Evolutionary conservation across 83 land plant genomes (phyloP).

Genomic region (Picea abies): DNA sequence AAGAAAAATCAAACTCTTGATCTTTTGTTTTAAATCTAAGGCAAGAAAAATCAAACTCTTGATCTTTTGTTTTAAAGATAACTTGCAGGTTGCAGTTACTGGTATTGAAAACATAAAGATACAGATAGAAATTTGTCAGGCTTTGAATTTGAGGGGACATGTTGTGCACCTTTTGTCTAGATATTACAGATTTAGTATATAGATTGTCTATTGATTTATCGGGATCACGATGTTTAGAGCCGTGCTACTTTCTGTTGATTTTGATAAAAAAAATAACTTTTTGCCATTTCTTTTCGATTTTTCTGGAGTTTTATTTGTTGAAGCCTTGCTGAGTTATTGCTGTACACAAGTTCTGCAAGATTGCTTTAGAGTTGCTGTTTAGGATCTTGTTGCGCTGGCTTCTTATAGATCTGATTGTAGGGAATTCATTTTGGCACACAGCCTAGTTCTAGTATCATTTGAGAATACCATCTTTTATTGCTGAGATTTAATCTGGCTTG

Average conservation of each 20-base stretch:
- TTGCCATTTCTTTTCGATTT: no score
- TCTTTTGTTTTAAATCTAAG: background rate
- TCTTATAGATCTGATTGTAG: background rate
- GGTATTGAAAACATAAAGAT: no score
- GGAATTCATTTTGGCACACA: background rate
- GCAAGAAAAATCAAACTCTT: slow-evolving; percentile 5
- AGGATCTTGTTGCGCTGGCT: background rate
- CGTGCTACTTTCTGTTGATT: no score
- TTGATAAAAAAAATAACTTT: no score
- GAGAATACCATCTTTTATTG: no score
- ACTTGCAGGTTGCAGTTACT: no score
- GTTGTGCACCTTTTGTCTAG: background rate
- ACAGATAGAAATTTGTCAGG: no score
- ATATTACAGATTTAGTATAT: background rate
- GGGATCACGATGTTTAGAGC: background rate
- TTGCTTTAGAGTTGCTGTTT: background rate
- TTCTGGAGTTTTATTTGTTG: no score
- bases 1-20: slow-evolving; percentile 2
- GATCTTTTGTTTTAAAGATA: background rate
- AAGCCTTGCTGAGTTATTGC: no score
- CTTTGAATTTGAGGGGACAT: background rate
- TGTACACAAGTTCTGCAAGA: no score
- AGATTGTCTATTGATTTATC: background rate
- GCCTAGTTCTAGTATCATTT: no score
- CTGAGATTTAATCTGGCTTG: no score